Evolutionary conservation across 2,329 filamentous ascomycete species (phyloP), one percentile per base, ranked within the genome.

Genomic region (Ramichloridium luteum): DNA sequence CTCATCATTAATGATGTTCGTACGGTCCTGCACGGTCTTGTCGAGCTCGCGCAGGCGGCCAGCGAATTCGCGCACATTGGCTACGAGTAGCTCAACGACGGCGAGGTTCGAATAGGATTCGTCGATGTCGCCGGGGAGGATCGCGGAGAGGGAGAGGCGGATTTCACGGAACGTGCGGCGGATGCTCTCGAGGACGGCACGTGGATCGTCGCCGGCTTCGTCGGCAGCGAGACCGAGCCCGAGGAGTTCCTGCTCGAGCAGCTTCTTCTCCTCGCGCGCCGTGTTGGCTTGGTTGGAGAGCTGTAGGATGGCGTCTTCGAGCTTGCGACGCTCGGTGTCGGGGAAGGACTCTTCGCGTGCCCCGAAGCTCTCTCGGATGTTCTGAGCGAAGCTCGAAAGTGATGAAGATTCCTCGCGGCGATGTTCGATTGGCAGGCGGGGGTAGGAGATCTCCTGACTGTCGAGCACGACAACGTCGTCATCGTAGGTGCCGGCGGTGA

Each of bases 221-320:
- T 31, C 38, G 16, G 43, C 48, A n/a, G 20, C 20, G 37, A 64
- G 57, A 15, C 60, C 55, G 12, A 65, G 53, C 16, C 57, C 57
- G 33, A 59, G 50, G 3, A 66, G 47, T 37, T 64, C 59, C 13
- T 65, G 56, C 6, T 55, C 49, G 10, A 65, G 44, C 23, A 64
- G 50, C 16, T 59, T 51, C 3, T 66, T 49, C 4, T 55, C 49
- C 4, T 58, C 51, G 37, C 57, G 54, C 4, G 57, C 54, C 12
- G 60, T 51, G 22, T 57, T 55, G 4, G 59, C 51, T 33, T 60
- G 48, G 9, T 47, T 45, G 28, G 46, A 51, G 28, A 63, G 46
- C 6, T 51, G 47, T 18, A 56, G 40, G 30, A 66, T 55, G 32
- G 60, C 57, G 31, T 58, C 50, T 28, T 63, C 55, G 16, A 56